These are phyloP conservation scores for Sclerospora graminicola DNA, from an alignment of 352 stramenopile species.

Conservation along the genomic window DNA sequence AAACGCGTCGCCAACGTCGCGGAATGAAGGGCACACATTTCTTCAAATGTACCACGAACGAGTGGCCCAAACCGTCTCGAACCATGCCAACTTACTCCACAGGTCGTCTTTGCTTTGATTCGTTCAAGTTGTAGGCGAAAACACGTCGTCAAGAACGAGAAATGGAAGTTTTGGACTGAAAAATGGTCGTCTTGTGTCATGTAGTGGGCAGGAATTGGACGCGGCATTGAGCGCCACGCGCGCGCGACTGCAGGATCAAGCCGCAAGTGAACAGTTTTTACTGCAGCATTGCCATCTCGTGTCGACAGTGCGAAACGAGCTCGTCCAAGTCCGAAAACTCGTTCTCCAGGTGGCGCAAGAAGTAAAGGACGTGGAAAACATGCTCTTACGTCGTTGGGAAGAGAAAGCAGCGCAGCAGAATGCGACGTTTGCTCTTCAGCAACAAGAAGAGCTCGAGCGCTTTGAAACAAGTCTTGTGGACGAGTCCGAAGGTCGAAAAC, in stretches of 20 bases:
- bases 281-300: slow-evolving; percentile 55
- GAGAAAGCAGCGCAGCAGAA: slow-evolving; percentile 69
- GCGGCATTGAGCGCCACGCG: slow-evolving; percentile 27
- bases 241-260: slow-evolving; percentile 43
- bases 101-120: slow-evolving; percentile 8
- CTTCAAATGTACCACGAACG: slow-evolving; percentile 28
- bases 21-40: slow-evolving; percentile 34
- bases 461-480: slow-evolving; percentile 54
- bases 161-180: too few relatives aligned
- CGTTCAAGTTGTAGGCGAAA: too few relatives aligned
- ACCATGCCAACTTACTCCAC: slow-evolving; percentile 43
- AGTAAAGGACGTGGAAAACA: slow-evolving; percentile 56
- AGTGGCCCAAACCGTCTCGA: slow-evolving; percentile 16
- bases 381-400: slow-evolving; percentile 56
- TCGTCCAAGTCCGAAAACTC: slow-evolving; percentile 30
- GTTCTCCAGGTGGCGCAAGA: slow-evolving; percentile 52
- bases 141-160: too few relatives aligned
- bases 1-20: background rate
- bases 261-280: slow-evolving; percentile 59
- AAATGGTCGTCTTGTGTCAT: too few relatives aligned
- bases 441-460: slow-evolving; percentile 66
- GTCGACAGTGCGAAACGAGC: slow-evolving; percentile 37
- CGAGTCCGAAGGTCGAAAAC: slow-evolving; percentile 55
- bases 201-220: slow-evolving; percentile 44
- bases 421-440: slow-evolving; percentile 44